Percentiles rank a stretch among this genome's conserved stretches.
These are phyloP conservation scores for Phytophthora idaei DNA, from an alignment of 352 stramenopile genomes.

Conservation along the genomic window DNA sequence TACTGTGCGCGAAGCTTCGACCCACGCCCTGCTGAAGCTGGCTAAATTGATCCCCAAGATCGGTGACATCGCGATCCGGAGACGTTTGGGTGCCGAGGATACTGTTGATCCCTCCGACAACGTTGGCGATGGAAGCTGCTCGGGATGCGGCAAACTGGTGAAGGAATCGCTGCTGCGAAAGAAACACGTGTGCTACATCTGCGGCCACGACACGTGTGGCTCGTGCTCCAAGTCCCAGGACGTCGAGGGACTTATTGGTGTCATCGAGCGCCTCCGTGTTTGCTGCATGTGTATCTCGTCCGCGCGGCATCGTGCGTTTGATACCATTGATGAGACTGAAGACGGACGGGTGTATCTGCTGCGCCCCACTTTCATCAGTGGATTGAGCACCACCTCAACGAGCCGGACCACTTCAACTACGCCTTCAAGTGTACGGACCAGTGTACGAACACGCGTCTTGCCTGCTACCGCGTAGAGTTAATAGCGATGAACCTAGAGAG, in stretches of 20 bases:
- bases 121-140: slow-evolving; percentile 32
- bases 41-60: slow-evolving; percentile 43
- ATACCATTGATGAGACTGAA: slow-evolving; percentile 19
- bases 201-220: slow-evolving; percentile 41
- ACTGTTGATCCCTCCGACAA: slow-evolving; percentile 15
- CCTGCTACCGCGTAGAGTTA: slow-evolving; percentile 10
- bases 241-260: slow-evolving; percentile 45
- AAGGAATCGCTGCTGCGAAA: slow-evolving; percentile 39
- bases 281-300: slow-evolving; percentile 47
- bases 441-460: slow-evolving; percentile 10
- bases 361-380: slow-evolving; percentile 24
- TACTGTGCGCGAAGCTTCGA: slow-evolving; percentile 23
- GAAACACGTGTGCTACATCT: slow-evolving; percentile 48
- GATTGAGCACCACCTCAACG: slow-evolving; percentile 30
- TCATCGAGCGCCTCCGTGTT: slow-evolving; percentile 44
- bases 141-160: slow-evolving; percentile 36
- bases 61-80: slow-evolving; percentile 35
- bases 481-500: slow-evolving; percentile 1
- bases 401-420: slow-evolving; percentile 18
- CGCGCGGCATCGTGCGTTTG: slow-evolving; percentile 41
- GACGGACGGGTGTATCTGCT: slow-evolving; percentile 22
- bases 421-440: slow-evolving; percentile 7
- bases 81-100: slow-evolving; percentile 37
- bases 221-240: slow-evolving; percentile 46
- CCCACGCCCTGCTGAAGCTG: slow-evolving; percentile 33